Evolutionary conservation across 1,139 yeast genomes (phyloP).

Genomic region (Yamadazyma atlantica): DNA sequence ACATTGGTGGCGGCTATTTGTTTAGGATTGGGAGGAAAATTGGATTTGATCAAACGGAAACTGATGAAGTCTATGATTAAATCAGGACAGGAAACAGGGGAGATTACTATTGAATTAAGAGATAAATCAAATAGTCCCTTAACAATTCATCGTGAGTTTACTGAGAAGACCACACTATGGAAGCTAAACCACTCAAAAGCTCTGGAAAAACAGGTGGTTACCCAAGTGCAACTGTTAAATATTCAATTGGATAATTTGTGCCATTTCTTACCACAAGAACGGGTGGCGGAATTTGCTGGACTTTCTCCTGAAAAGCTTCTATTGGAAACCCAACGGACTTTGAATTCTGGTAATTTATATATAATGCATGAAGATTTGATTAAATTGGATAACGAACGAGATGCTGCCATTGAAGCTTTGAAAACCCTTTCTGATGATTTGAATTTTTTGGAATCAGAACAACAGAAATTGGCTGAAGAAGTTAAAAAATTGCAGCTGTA

Average conservation of each 20-base stretch:
- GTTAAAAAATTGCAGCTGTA: constrained; percentile 40
- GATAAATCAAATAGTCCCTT: constrained; percentile 31
- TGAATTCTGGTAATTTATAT: constrained; percentile 58
- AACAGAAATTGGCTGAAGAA: constrained; percentile 31
- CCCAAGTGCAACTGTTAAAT: constrained; percentile 50
- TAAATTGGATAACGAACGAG: constrained; percentile 44
- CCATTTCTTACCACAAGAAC: constrained; percentile 92
- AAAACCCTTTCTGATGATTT: constrained; percentile 17
- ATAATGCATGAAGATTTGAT: constrained; percentile 59
- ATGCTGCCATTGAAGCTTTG: constrained; percentile 18
- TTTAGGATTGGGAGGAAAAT: constrained; percentile 81
- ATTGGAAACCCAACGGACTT: constrained; percentile 77
- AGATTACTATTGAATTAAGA: constrained; percentile 66
- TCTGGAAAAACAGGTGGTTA: constrained; percentile 47
- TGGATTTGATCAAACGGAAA: constrained; percentile 79
- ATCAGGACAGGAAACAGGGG: constrained; percentile 58
- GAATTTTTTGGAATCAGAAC: constrained; percentile 26
- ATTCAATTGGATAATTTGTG: constrained; percentile 91
- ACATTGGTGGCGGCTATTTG: constrained; percentile 94
- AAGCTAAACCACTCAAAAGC: constrained; percentile 45
- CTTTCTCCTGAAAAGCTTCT: constrained; percentile 74
- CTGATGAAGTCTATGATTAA: constrained; percentile 74
- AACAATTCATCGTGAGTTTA: constrained; percentile 38
- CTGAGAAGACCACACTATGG: constrained; percentile 59
- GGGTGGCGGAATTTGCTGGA: constrained; percentile 91